Base-by-base conservation (phyloP, 1,139 yeast species). In the Sporopachydermia cereana region DNA sequence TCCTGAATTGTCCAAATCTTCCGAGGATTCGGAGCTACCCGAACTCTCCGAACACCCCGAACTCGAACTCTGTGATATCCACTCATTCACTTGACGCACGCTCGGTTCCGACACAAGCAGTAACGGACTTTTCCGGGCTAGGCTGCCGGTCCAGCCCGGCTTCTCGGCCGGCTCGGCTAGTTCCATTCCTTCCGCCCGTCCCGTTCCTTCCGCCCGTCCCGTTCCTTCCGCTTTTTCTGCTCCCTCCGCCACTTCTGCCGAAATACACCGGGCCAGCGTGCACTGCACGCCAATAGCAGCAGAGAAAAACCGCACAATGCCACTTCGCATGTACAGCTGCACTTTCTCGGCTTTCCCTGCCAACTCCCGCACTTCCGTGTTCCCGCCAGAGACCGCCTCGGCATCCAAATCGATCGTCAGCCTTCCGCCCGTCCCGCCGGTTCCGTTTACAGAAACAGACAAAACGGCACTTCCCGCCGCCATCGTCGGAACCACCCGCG, bases 101-200 rank as follows among this genome's bases (percentile, higher is more conserved):
- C 69, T 63, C 17, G 57, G 46, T 16, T 51, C 45, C 3, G 65
- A 59, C 2, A 66, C 53, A 18, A 68, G 48, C 27, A 68, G 52
- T 18, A 68, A 54, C 3, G 71, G 68, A 20, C 68, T 60, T 24
- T 67, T 62, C 48, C 65, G 67, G 36, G 63, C 63, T 45, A 66
- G 46, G 17, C 55, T 36, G 24, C 49, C 42, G 16, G 27, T 20
- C n/a, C n/a, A n/a, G n/a, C n/a, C n/a, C 7, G 46, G 44, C 14
- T 45, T 21, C 44, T 36, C 18, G 18, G 46, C 39, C 9, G 1
- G n/a, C 24, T 29, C 9, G 43, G 44, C 3, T 41, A 24, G 9
- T 43, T 18, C 24, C 43, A 22, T 16, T 45, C 16, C 31, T 44
- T 29, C 39, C 44, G 20, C 44, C 27, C 20, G 42, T 48, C n/a